Percentiles rank a stretch among this genome's conserved stretches.
Evolutionary conservation across 805 yeast genomes (phyloP).

Genomic region (Wickerhamomyces subpelliculosus): DNA sequence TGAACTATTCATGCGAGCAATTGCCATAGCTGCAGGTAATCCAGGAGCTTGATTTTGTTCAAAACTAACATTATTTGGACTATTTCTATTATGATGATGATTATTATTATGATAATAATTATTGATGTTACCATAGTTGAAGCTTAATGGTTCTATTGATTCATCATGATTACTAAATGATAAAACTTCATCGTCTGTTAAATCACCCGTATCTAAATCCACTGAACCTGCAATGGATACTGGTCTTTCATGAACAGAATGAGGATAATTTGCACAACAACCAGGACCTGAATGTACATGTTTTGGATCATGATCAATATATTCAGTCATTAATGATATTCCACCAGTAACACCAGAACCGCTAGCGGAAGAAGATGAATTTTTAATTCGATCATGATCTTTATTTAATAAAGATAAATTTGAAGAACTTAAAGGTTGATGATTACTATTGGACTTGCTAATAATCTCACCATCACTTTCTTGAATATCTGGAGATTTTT

Average conservation of each 20-base stretch:
- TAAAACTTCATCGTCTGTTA: constrained; percentile 41
- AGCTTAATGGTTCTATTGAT: too few relatives aligned
- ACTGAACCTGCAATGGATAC: constrained; percentile 61
- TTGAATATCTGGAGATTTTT: not conserved
- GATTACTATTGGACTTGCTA: not conserved
- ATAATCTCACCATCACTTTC: not conserved
- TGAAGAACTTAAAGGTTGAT: constrained; percentile 25
- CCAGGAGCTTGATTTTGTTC: constrained; percentile 73
- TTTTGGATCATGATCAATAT: constrained; percentile 20
- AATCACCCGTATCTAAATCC: constrained; percentile 37
- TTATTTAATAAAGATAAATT: constrained; percentile 27
- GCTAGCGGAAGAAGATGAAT: constrained; percentile 1
- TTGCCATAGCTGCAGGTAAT: constrained; percentile 58
- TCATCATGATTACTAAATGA: constrained; percentile 7
- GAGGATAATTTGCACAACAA: constrained; percentile 47
- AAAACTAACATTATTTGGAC: constrained; percentile 36
- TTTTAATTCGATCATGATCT: constrained; percentile 8
- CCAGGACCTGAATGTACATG: constrained; percentile 46
- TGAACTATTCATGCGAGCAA: constrained; percentile 45
- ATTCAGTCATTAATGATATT: constrained; percentile 9
- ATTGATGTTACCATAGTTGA: too few relatives aligned
- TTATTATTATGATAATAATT: not conserved
- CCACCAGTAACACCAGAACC: too few relatives aligned
- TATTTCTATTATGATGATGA: constrained; percentile 4
- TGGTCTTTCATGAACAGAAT: constrained; percentile 51